These are phyloP conservation scores for Uncinocarpus reesii DNA, from an alignment of 2,329 filamentous ascomycete genomes.

Conservation along the genomic window DNA sequence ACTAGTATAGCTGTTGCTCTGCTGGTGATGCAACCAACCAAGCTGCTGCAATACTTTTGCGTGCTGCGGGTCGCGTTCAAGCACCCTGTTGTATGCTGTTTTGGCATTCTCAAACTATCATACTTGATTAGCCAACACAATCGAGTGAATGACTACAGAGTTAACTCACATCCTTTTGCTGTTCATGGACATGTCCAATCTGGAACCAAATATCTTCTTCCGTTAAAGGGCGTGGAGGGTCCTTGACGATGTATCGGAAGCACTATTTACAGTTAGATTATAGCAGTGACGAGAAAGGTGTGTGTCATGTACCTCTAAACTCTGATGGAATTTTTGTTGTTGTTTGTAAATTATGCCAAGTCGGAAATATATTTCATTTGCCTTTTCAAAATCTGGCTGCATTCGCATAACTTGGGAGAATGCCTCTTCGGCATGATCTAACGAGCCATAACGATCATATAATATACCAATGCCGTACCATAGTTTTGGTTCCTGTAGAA, in stretches of 20 bases:
- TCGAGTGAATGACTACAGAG: not conserved
- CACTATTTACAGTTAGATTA: too few relatives aligned
- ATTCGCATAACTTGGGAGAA: slow-evolving; percentile 99
- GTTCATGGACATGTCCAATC: slow-evolving; percentile 96
- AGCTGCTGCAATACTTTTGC: slow-evolving; percentile 97
- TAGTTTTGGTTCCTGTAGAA: slow-evolving; percentile 71
- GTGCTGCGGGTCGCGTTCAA: slow-evolving; percentile 90
- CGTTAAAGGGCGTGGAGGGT: slow-evolving; percentile 81
- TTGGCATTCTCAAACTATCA: slow-evolving; percentile 82
- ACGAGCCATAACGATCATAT: slow-evolving; percentile 89
- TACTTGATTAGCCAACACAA: slow-evolving; percentile 1
- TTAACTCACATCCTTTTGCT: slow-evolving; percentile 84
- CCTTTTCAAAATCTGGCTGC: slow-evolving; percentile 95
- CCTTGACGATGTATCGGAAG: slow-evolving; percentile 94
- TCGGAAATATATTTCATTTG: slow-evolving; percentile 97
- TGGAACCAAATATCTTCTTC: slow-evolving; percentile 99
- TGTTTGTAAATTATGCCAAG: slow-evolving; percentile 99
- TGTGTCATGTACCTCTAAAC: slow-evolving; percentile 77
- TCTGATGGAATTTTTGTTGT: slow-evolving; percentile 84
- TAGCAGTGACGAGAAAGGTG: too few relatives aligned
- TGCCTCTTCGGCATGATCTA: slow-evolving; percentile 94
- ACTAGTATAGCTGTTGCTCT: slow-evolving; percentile 79
- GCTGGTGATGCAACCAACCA: slow-evolving; percentile 94
- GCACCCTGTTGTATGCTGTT: slow-evolving; percentile 78
- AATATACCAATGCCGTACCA: slow-evolving; percentile 99